Conservation (phyloP, 2,329 filamentous ascomycete species). For the Phaeosphaeriaceae sp. region DNA sequence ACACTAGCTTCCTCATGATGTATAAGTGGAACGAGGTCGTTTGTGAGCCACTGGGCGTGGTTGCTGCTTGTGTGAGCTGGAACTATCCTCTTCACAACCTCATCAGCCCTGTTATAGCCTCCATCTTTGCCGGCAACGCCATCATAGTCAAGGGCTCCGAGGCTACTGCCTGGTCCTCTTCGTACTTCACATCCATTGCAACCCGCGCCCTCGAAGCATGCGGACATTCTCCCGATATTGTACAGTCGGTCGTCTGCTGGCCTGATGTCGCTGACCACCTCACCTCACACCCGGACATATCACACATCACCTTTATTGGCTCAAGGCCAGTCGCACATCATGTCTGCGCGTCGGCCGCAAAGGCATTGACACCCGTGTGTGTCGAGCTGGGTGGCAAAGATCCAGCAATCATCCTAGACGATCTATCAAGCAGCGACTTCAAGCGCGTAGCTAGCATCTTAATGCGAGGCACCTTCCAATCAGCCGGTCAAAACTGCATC, state of each 20-base stretch:
- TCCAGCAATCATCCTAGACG: constrained; percentile 86
- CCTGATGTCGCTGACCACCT: constrained; percentile 80
- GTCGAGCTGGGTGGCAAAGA: constrained; percentile 97
- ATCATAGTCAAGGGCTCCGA: constrained; percentile 95
- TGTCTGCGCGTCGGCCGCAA: constrained; percentile 85
- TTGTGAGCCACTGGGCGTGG: constrained; percentile 92
- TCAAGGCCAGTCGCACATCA: constrained; percentile 85
- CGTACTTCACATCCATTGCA: constrained; percentile 81
- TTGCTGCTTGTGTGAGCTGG: constrained; percentile 93
- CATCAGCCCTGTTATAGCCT: constrained; percentile 86
- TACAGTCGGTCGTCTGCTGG: constrained; percentile 89
- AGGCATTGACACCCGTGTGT: constrained; percentile 82
- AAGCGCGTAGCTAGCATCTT: constrained; percentile 79
- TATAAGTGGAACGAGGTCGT: constrained; percentile 92
- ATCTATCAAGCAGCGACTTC: constrained; percentile 68
- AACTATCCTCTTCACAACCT: constrained; percentile 79
- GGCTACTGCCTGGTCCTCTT: constrained; percentile 90
- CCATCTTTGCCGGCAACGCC: constrained; percentile 88
- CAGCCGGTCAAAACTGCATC: constrained; percentile 95
- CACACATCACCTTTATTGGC: constrained; percentile 95
- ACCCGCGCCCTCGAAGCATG: constrained; percentile 80
- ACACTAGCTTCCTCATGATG: constrained; percentile 90
- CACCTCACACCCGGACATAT: constrained; percentile 82
- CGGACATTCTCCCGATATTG: constrained; percentile 79
- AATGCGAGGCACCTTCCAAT: constrained; percentile 92